Conservation (phyloP, 495 filamentous ascomycete genomes). For the Aspergillus conjunctus region DNA sequence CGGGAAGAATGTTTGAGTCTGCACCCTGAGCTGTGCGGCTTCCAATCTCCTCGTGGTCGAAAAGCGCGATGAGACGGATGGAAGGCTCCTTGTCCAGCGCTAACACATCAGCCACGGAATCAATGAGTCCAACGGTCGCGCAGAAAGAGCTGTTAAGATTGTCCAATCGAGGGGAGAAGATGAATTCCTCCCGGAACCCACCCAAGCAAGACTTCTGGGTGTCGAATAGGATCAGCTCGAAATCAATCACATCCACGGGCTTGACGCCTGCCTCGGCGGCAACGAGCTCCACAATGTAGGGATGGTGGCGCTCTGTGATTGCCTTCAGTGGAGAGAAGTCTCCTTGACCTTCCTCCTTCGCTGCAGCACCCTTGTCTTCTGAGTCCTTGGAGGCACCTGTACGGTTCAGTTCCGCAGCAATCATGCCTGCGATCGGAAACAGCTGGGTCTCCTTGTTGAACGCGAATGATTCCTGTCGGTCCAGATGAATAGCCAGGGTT, state of each 20-base stretch:
- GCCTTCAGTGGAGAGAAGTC: constrained; percentile 69
- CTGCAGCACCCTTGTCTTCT: constrained; percentile 37
- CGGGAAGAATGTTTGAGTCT: constrained; percentile 86
- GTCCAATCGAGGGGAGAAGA: constrained; percentile 90
- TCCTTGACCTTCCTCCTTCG: constrained; percentile 41
- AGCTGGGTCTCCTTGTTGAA: constrained; percentile 98
- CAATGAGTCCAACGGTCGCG: constrained; percentile 75
- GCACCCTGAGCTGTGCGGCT: constrained; percentile 90
- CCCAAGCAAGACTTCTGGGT: constrained; percentile 88
- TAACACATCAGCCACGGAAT: constrained; percentile 63
- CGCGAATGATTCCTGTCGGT: constrained; percentile 77
- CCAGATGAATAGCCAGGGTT: constrained; percentile 89
- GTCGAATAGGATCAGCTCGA: constrained; percentile 94
- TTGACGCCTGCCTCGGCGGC: constrained; percentile 74
- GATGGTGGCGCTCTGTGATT: constrained; percentile 84
- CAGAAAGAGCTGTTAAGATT: constrained; percentile 97
- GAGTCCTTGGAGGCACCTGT: constrained; percentile 47
- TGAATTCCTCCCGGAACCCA: constrained; percentile 89
- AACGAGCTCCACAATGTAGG: constrained; percentile 80
- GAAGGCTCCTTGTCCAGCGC: constrained; percentile 71
- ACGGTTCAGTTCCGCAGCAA: constrained; percentile 83
- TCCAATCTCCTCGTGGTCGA: constrained; percentile 98
- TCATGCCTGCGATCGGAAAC: constrained; percentile 88
- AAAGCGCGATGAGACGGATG: constrained; percentile 88
- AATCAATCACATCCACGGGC: constrained; percentile 78